Base-by-base conservation (phyloP, 495 filamentous ascomycete species). In the Acidiella bohemica region DNA sequence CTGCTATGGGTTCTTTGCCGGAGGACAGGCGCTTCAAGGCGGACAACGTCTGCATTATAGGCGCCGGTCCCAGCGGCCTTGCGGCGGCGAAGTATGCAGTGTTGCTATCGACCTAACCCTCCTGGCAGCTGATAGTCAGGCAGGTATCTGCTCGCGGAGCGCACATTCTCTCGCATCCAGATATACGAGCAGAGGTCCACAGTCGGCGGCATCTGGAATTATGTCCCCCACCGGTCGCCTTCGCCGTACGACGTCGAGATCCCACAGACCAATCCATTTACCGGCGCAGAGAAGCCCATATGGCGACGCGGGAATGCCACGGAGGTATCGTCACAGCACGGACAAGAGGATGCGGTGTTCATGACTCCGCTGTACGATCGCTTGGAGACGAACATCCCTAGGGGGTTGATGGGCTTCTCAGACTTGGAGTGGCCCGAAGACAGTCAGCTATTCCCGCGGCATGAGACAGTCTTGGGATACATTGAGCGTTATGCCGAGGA, bases 371-470 rank as follows among this genome's bases (percentile, higher is more conserved):
- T 93, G 55, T 94, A 96, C 53, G 76, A 85, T 11, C 54, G 65
- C 22, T 58, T 95, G 20, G 78, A 92, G 47, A 84, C 86, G 27
- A 96, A 96, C 54, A 84, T 94, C 26, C 84, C 87, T 0, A 74
- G 86, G 39, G 62, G 64, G 1, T 53, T 95, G 42, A 95, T 96
- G 88, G 54, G 65, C 4, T 92, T 74, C 55, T 78, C 82, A 8
- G 84, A 92, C 36, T 61, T 73, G 11, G 47, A 64, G 11, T 88
- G 88, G 41, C 69, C 74, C 0, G 24, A 60, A 5, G 68, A 77
- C 3, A 46, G 63, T 14, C 75, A 80, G 47, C 65, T 93, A 7
- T 90, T 92, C 49, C 87, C 88, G 0, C 63, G 63, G 10, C 73
- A 84, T 46, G 51, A 70, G 36, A 59, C 62, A 10, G 81, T 94